Percentiles rank a stretch among this genome's conserved stretches.
Evolutionary conservation across 768 basidiomycete species (phyloP).

Genomic region (Auricularia auricula-judae): DNA sequence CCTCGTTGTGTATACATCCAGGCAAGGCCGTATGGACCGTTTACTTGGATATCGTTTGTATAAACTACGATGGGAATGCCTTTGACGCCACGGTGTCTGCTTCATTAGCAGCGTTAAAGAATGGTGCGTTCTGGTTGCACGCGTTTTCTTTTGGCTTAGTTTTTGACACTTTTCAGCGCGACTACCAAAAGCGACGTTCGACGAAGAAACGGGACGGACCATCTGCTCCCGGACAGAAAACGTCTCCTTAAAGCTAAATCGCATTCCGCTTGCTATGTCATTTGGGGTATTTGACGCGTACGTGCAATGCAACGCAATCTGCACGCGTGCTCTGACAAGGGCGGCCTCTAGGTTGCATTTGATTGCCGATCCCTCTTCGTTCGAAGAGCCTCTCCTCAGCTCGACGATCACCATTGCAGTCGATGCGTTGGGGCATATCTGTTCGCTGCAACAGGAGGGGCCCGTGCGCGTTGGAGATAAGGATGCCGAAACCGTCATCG

Average conservation of each 20-base stretch:
- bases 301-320: constrained; percentile 16
- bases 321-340: neutral
- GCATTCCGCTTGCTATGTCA: constrained; percentile 40
- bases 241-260: constrained; percentile 35
- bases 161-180: constrained; percentile 33
- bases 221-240: constrained; percentile 44
- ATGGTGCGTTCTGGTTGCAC: constrained; percentile 43
- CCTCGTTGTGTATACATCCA: constrained; percentile 67
- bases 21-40: constrained; percentile 83
- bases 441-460: constrained; percentile 48
- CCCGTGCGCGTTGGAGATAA: constrained; percentile 24
- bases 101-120: constrained; percentile 75
- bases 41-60: constrained; percentile 91
- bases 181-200: constrained; percentile 59
- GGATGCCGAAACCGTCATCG: constrained; percentile 18
- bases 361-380: constrained; percentile 76
- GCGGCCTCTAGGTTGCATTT: constrained; percentile 39
- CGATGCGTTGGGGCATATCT: constrained; percentile 35
- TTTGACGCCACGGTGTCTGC: constrained; percentile 86
- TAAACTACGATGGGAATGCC: constrained; percentile 95
- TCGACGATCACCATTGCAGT: constrained; percentile 56
- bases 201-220: constrained; percentile 54
- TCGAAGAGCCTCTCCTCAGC: constrained; percentile 80
- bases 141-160: neutral
- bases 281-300: constrained; percentile 82